Percentiles rank a stretch among this genome's conserved stretches.
These are phyloP conservation scores for Arthrobotrys musiformis DNA, from an alignment of 2,329 filamentous ascomycete genomes.

Conservation along the genomic window DNA sequence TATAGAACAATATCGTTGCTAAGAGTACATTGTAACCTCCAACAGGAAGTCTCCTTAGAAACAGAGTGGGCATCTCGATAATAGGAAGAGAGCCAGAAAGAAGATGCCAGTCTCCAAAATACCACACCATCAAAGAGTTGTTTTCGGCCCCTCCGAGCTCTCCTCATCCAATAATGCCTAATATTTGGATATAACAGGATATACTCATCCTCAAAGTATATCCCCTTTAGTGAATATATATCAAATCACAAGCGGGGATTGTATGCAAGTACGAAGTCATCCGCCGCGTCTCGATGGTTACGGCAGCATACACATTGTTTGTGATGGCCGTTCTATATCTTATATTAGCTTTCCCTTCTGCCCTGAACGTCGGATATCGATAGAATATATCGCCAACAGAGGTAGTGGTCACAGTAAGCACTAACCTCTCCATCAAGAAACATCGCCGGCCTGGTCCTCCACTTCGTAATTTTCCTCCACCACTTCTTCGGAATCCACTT, in stretches of 20 bases:
- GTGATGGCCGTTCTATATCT: neutral
- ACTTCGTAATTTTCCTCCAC: neutral
- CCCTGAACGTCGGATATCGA: neutral
- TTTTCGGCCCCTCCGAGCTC: too few species aligned
- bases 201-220: too few species aligned
- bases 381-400: neutral
- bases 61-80: too few species aligned
- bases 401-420: neutral
- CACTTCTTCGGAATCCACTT: constrained; percentile 16
- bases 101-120: too few species aligned
- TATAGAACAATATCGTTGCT: too few species aligned
- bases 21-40: too few species aligned
- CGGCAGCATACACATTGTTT: neutral
- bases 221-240: neutral
- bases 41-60: too few species aligned
- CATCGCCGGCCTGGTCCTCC: constrained; percentile 1
- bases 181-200: too few species aligned
- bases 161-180: too few species aligned
- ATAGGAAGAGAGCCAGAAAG: too few species aligned
- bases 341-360: neutral
- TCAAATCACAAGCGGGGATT: neutral
- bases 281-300: neutral
- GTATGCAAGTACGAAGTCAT: neutral
- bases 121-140: too few species aligned
- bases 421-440: constrained; percentile 9